Conservation (phyloP, 371 early-diverging fungal genomes). For the Mucor velutinosus region DNA sequence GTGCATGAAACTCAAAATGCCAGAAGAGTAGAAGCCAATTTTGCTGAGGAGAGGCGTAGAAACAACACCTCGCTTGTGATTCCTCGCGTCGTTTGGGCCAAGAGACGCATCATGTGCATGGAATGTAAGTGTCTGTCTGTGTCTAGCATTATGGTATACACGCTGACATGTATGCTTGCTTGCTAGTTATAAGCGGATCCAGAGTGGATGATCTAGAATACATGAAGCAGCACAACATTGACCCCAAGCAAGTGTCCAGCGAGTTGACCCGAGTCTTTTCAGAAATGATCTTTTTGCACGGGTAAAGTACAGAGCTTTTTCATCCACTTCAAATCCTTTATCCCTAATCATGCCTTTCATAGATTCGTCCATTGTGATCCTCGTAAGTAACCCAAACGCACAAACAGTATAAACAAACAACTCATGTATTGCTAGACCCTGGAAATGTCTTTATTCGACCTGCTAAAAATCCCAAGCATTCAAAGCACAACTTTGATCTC, state of each 20-base stretch:
- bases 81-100: conserved; percentile 71
- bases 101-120: conserved; percentile 71
- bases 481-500: conserved; percentile 81
- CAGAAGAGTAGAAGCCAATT: conserved; percentile 60
- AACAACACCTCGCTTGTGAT: conserved; percentile 53
- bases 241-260: conserved; percentile 72
- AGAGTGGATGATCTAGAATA: conserved; percentile 78
- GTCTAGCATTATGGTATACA: not conserved
- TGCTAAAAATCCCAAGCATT: conserved; percentile 42
- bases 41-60: conserved; percentile 38
- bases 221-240: conserved; percentile 67
- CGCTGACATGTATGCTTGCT: not conserved
- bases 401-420: not conserved
- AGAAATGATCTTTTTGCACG: conserved; percentile 92
- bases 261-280: conserved; percentile 77
- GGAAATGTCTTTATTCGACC: conserved; percentile 78
- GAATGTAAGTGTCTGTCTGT: conserved; percentile 58
- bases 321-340: not conserved
- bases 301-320: conserved; percentile 32
- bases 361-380: conserved; percentile 82
- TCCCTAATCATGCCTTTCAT: not conserved
- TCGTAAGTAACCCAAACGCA: conserved; percentile 43
- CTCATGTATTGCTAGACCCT: conserved; percentile 44
- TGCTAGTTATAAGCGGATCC: conserved; percentile 65
- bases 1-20: conserved; percentile 78